A percentile compares a stretch with the other conserved stretches of the same genome.
These are phyloP conservation scores for Colletotrichum navitas DNA, from an alignment of 2,329 filamentous ascomycete genomes.

Conservation along the genomic window DNA sequence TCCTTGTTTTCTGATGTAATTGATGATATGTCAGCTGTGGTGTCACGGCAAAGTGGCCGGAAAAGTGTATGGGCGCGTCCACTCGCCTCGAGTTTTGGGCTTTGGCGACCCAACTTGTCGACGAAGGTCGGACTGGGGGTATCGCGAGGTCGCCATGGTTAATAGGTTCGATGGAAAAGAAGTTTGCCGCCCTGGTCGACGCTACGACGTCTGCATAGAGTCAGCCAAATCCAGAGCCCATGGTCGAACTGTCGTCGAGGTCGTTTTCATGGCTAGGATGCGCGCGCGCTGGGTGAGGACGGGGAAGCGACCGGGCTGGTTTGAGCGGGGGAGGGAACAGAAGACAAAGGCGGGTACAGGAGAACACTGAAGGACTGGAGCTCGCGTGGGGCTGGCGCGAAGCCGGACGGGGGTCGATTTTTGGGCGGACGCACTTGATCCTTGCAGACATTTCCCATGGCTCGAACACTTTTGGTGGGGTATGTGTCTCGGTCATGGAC, in stretches of 20 bases:
- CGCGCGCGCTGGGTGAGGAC: conserved; percentile 35
- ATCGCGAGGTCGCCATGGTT: conserved; percentile 62
- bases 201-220: conserved; percentile 57
- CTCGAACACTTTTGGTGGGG: conserved; percentile 57
- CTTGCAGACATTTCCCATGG: conserved; percentile 62
- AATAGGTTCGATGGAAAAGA: conserved; percentile 45
- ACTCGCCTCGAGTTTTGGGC: conserved; percentile 68
- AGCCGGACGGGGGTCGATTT: conserved; percentile 28
- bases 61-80: conserved; percentile 4
- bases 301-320: conserved; percentile 19
- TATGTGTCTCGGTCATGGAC: conserved; percentile 57
- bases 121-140: conserved; percentile 60
- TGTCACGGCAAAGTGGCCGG: conserved; percentile 37
- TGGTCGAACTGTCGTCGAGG: conserved; percentile 25
- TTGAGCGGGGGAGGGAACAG: conserved; percentile 38
- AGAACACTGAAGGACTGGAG: conserved; percentile 39
- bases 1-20: conserved; percentile 79
- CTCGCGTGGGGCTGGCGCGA: conserved; percentile 41
- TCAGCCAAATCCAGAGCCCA: conserved; percentile 40
- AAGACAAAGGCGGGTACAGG: conserved; percentile 40
- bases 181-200: conserved; percentile 53
- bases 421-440: conserved; percentile 56
- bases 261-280: conserved; percentile 29
- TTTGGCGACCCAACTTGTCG: conserved; percentile 68
- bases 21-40: conserved; percentile 41